phyloP scores from a whole-genome alignment of 345 rosid species.

The Zanthoxylum bungeanum region DNA sequence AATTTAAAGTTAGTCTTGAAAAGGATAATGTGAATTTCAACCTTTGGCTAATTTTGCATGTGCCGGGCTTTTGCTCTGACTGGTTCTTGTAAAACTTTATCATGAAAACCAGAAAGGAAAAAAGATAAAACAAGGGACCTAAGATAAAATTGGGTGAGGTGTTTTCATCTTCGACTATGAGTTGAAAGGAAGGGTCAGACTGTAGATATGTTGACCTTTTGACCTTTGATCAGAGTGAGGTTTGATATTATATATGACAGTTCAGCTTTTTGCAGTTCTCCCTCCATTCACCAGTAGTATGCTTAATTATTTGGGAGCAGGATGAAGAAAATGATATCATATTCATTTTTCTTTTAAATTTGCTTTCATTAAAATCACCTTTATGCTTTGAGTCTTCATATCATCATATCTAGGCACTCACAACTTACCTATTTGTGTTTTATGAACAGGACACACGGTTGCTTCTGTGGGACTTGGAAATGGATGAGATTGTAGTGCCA shows the following conservation, averaged over 20 bases:
- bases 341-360: neutral
- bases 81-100: neutral
- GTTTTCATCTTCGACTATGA: neutral
- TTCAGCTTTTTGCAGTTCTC: neutral
- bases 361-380: neutral
- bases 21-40: neutral
- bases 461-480: conserved; percentile 95
- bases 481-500: conserved; percentile 99
- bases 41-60: neutral
- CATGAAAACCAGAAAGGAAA: neutral
- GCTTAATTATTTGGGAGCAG: neutral
- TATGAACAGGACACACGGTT: conserved; percentile 81
- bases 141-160: neutral
- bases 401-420: neutral
- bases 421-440: conserved; percentile 8
- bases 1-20: neutral
- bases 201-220: conserved; percentile 10
- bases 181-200: conserved; percentile 11
- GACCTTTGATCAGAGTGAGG: neutral
- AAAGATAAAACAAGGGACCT: neutral
- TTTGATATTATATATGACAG: neutral
- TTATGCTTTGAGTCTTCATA: neutral
- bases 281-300: neutral
- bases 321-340: neutral
- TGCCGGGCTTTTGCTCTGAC: neutral